Base-by-base conservation (phyloP, 176 grass and related monocot species). In the Juncus inflexus region DNA sequence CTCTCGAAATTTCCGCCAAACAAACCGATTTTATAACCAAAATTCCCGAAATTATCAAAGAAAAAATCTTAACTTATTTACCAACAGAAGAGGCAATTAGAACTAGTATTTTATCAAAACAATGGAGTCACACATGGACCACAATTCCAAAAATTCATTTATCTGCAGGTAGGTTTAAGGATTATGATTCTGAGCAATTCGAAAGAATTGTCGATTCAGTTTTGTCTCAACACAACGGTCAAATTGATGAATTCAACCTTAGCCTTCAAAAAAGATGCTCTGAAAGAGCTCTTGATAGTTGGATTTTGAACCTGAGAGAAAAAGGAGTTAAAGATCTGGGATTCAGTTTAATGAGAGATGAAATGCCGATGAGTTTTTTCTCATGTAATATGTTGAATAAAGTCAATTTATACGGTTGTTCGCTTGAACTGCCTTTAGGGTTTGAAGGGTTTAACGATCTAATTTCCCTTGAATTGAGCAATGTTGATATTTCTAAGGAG, bases 51-150 rank as follows among this genome's bases (percentile, higher is more conserved):
- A 5, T 15, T 9, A 40, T 67, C 14, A 67, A 67, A 67, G 41
- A 67, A 9, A 67, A 67, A 45, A 67, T 67, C 38, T 13, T 67
- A 11, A 67, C 2, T 45, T 45, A 9, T 50, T 67, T 67, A 16
- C 63, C 63, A 5, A 49, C 11, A 67, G 49, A 67, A 16, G 11
- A 41, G 12, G 63, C 63, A 16, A 40, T 40, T 15, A 19, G 63
- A 49, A 67, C 63, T 14, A 67, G 63, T 45, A 45, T 67, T 40
- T 67, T 47, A 49, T 67, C 63, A 3, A 67, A 40, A 6, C 12
- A 42, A 50, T 76, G 73, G 61, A 76, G 49, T 42, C 35, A 64
- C 38, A 55, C 62, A 4, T 76, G 73, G 73, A 56, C 63, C 45
- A 42, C 38, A 6, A 67, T 67, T 42, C 63, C 63, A 5, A 14